Evolutionary conservation across 2,329 filamentous ascomycete species (phyloP).

Genomic region (Sporothrix humicola): DNA sequence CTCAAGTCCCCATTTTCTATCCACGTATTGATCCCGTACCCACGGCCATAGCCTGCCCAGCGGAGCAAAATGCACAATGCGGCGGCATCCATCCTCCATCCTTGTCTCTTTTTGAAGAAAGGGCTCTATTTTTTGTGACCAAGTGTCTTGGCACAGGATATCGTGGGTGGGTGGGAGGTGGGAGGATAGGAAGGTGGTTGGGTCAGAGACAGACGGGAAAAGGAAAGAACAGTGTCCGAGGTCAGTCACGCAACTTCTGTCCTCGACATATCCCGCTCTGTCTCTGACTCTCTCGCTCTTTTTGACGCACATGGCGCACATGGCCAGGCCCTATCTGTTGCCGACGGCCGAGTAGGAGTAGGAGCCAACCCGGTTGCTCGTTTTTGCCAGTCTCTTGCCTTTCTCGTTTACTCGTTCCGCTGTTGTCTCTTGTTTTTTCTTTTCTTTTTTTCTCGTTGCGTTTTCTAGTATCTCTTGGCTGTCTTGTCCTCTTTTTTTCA

Average conservation of each 20-base stretch:
- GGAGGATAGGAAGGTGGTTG: not conserved
- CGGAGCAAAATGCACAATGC: not conserved
- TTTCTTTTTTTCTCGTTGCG: not conserved
- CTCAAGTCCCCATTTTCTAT: not conserved
- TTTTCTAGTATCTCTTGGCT: not conserved
- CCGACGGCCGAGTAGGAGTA: not conserved
- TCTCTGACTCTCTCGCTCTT: not conserved
- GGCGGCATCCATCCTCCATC: slow-evolving; percentile 2
- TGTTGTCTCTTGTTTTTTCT: not conserved
- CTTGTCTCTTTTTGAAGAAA: not conserved
- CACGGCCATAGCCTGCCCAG: not conserved
- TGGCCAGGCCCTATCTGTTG: not conserved
- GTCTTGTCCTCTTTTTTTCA: not conserved
- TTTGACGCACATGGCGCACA: slow-evolving; percentile 1
- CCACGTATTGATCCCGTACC: slow-evolving; percentile 12
- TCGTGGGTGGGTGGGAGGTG: not conserved
- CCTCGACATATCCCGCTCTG: not conserved
- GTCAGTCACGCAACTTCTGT: not conserved
- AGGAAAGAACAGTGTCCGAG: not conserved
- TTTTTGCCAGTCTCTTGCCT: not conserved
- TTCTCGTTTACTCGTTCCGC: not conserved
- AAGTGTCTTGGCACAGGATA: not conserved
- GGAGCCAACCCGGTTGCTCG: not conserved
- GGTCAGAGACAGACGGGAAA: not conserved
- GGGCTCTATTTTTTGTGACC: slow-evolving; percentile 8